These are phyloP conservation scores for Rhizopus sp. DNA, from an alignment of 371 early-diverging fungal species.

Conservation along the genomic window DNA sequence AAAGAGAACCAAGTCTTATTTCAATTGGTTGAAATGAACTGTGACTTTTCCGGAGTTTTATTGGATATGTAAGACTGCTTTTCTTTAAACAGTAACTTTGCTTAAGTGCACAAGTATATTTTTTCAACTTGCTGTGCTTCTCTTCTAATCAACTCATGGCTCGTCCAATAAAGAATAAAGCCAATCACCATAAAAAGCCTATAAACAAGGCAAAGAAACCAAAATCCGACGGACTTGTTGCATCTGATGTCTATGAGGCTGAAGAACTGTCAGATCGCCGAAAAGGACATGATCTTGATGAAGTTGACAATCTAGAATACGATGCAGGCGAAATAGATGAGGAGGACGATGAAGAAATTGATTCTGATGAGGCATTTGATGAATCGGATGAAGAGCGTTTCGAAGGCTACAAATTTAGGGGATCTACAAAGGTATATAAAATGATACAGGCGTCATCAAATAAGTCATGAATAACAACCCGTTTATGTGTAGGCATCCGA, in stretches of 20 bases:
- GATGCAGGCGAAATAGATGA: constrained; percentile 69
- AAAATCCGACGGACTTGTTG: constrained; percentile 1
- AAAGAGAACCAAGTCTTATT: too few species aligned
- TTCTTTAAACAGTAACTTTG: neutral
- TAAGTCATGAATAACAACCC: constrained; percentile 5
- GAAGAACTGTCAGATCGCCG: constrained; percentile 58
- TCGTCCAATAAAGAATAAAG: constrained; percentile 22
- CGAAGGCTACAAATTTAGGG: constrained; percentile 65
- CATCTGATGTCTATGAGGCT: constrained; percentile 54
- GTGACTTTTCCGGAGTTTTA: too few species aligned
- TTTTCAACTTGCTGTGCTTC: neutral
- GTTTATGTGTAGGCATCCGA: constrained; percentile 6
- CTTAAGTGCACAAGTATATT: neutral
- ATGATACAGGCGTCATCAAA: neutral
- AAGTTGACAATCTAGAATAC: constrained; percentile 79
- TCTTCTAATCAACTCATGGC: constrained; percentile 13
- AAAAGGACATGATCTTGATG: constrained; percentile 65
- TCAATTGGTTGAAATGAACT: too few species aligned
- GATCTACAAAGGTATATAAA: constrained; percentile 21
- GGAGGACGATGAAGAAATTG: constrained; percentile 94
- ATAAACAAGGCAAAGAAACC: constrained; percentile 3
- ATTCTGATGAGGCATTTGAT: constrained; percentile 89
- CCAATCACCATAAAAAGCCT: constrained; percentile 2
- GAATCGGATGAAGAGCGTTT: constrained; percentile 84
- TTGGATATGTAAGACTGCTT: neutral